Percentiles rank a stretch among this genome's conserved stretches.
These are phyloP conservation scores for Trapa incisa DNA, from an alignment of 345 rosid species.

Conservation along the genomic window DNA sequence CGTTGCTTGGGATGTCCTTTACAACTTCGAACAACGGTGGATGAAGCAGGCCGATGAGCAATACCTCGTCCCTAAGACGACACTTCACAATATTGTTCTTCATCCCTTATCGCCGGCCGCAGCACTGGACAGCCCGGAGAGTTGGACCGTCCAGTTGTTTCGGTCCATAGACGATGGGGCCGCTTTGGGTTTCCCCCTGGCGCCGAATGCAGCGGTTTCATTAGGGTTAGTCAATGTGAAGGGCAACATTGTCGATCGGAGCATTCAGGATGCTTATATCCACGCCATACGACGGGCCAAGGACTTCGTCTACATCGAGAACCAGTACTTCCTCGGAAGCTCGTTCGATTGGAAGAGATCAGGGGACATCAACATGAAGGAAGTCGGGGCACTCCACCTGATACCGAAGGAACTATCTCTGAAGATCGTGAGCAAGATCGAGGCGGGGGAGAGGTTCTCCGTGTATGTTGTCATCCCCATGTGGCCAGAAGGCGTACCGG, in stretches of 20 bases:
- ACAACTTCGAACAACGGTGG: slow-evolving; percentile 93
- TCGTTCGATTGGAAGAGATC: too few relatives aligned
- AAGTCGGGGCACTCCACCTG: too few relatives aligned
- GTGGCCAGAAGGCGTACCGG: too few relatives aligned
- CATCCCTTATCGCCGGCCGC: slow-evolving; percentile 16
- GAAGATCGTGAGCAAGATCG: too few relatives aligned
- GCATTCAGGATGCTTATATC: slow-evolving; percentile 82
- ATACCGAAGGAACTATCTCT: too few relatives aligned
- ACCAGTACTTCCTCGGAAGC: too few relatives aligned
- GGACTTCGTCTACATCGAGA: too few relatives aligned
- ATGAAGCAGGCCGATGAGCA: slow-evolving; percentile 30
- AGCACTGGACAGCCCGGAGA: slow-evolving; percentile 15
- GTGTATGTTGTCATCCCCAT: too few relatives aligned
- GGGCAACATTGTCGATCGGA: slow-evolving; percentile 42
- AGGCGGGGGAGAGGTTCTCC: too few relatives aligned
- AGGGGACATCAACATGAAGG: too few relatives aligned
- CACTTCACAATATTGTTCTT: slow-evolving; percentile 7
- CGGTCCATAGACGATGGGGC: slow-evolving; percentile 58
- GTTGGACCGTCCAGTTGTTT: slow-evolving; percentile 60
- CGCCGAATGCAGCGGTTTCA: slow-evolving; percentile 18
- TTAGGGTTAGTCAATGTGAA: slow-evolving; percentile 49
- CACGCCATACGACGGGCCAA: slow-evolving; percentile 16
- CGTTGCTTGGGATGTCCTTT: slow-evolving; percentile 76
- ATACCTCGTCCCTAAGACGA: slow-evolving; percentile 4
- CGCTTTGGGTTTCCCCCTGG: slow-evolving; percentile 19